phyloP scores from a whole-genome alignment of 2,329 filamentous ascomycete species.

The Rhynchosporium secalis region DNA sequence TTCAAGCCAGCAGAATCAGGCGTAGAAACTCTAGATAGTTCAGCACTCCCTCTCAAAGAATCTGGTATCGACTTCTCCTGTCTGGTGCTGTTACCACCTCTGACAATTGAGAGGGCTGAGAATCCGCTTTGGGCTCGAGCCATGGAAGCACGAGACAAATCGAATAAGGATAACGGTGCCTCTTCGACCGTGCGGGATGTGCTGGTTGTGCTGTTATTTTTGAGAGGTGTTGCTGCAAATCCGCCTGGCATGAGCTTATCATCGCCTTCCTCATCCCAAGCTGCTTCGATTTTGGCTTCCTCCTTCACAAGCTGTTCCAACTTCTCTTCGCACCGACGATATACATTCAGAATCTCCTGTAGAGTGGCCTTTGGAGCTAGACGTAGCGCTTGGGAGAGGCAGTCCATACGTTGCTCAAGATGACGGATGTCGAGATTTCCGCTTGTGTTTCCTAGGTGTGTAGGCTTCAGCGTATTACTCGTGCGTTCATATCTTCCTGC shows the following conservation, averaged over 20 bases:
- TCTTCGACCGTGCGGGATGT: slow-evolving; percentile 51
- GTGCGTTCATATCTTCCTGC: slow-evolving; percentile 73
- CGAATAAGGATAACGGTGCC: slow-evolving; percentile 64
- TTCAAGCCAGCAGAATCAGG: slow-evolving; percentile 17
- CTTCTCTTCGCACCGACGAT: slow-evolving; percentile 77
- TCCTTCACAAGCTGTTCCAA: slow-evolving; percentile 65
- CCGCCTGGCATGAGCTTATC: slow-evolving; percentile 55
- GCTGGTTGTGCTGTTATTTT: slow-evolving; percentile 33
- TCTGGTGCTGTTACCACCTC: slow-evolving; percentile 17
- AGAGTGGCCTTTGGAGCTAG: slow-evolving; percentile 70
- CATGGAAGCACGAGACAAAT: slow-evolving; percentile 62
- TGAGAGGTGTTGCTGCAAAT: slow-evolving; percentile 46
- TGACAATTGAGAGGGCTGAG: slow-evolving; percentile 48
- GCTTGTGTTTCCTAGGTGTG: slow-evolving; percentile 60
- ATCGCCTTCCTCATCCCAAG: slow-evolving; percentile 68
- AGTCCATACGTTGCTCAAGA: slow-evolving; percentile 78
- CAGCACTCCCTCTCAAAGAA: slow-evolving; percentile 24
- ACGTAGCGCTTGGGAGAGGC: slow-evolving; percentile 72
- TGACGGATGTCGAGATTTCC: slow-evolving; percentile 66
- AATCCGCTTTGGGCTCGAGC: slow-evolving; percentile 59
- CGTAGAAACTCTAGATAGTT: slow-evolving; percentile 17
- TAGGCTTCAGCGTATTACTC: slow-evolving; percentile 53
- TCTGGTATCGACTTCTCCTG: slow-evolving; percentile 13
- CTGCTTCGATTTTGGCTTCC: slow-evolving; percentile 67
- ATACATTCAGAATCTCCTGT: slow-evolving; percentile 73